phyloP scores from a whole-genome alignment of 2,329 filamentous ascomycete genomes.

The Neofusicoccum sp. region DNA sequence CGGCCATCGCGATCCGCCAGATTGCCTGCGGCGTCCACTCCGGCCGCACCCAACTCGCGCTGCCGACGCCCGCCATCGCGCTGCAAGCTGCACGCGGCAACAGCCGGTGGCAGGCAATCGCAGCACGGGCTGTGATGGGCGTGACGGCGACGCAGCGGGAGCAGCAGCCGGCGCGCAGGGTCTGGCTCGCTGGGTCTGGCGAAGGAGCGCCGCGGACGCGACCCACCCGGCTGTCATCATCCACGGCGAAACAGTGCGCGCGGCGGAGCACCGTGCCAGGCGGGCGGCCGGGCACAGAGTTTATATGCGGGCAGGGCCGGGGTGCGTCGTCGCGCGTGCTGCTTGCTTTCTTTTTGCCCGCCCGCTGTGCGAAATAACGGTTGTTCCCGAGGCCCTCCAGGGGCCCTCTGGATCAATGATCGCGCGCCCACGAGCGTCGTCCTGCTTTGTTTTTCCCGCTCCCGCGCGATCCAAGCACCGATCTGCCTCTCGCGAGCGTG shows the following conservation, averaged over 20 bases:
- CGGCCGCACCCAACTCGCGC: neutral
- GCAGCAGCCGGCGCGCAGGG: slow-evolving; percentile 6
- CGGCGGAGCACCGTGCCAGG: neutral
- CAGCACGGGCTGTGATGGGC: slow-evolving; percentile 10
- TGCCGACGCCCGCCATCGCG: neutral
- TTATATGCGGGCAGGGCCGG: neutral
- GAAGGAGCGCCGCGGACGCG: neutral
- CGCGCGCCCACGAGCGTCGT: too few relatives aligned
- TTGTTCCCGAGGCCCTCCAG: too few relatives aligned
- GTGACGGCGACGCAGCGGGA: slow-evolving; percentile 3
- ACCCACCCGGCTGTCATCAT: slow-evolving; percentile 14
- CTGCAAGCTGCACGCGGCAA: slow-evolving; percentile 4
- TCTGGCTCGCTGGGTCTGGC: slow-evolving; percentile 1
- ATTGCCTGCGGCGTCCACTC: slow-evolving; percentile 6
- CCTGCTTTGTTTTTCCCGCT: too few relatives aligned
- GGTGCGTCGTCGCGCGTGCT: neutral
- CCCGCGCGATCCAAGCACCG: neutral
- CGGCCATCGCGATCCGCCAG: slow-evolving; percentile 8
- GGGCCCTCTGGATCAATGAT: too few relatives aligned
- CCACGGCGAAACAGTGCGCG: neutral
- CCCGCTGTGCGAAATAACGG: too few relatives aligned
- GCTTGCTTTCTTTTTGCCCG: neutral
- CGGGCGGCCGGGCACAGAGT: neutral
- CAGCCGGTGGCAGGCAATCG: neutral
- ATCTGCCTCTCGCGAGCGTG: neutral